A percentile compares a stretch with the other conserved stretches of the same genome.
These are phyloP conservation scores for Fallopia convolvulus DNA, from an alignment of 148 eudicot genomes.

Conservation along the genomic window DNA sequence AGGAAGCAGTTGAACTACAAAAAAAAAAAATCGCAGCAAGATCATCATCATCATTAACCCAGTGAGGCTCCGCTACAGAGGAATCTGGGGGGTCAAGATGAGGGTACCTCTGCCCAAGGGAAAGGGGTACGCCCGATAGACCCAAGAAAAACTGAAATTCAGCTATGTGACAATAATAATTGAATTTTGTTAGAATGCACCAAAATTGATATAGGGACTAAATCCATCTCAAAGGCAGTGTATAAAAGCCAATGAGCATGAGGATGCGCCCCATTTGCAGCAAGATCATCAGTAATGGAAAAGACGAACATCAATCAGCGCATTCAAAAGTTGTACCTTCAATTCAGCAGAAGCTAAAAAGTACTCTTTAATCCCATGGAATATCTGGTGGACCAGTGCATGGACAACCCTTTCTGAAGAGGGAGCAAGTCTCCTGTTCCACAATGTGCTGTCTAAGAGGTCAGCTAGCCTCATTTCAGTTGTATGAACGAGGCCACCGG, in stretches of 20 bases:
- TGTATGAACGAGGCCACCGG: constrained; percentile 44
- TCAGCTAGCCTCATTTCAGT: constrained; percentile 95
- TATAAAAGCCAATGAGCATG: too few relatives aligned
- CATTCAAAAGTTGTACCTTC: constrained; percentile 37
- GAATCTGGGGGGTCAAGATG: too few relatives aligned
- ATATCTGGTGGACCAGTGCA: constrained; percentile 95
- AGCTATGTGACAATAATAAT: too few relatives aligned
- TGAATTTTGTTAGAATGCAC: too few relatives aligned
- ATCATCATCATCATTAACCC: background rate
- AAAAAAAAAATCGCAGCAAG: background rate
- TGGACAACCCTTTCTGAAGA: constrained; percentile 96
- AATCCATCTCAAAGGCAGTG: too few relatives aligned
- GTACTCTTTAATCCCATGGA: constrained; percentile 95
- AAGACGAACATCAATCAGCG: background rate
- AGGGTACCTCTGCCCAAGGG: too few relatives aligned
- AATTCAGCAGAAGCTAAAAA: constrained; percentile 91
- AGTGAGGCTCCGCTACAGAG: too few relatives aligned
- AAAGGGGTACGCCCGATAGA: too few relatives aligned
- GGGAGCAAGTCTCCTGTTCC: constrained; percentile 96
- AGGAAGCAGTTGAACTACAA: constrained; percentile 90
- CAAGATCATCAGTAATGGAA: background rate
- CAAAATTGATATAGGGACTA: too few relatives aligned
- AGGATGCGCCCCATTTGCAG: background rate
- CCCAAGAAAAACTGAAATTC: too few relatives aligned
- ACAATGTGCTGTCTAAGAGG: constrained; percentile 87